Evolutionary conservation across 495 filamentous ascomycete species (phyloP), one percentile per base, ranked within the genome.

Genomic region (Penicillium robsamsonii): DNA sequence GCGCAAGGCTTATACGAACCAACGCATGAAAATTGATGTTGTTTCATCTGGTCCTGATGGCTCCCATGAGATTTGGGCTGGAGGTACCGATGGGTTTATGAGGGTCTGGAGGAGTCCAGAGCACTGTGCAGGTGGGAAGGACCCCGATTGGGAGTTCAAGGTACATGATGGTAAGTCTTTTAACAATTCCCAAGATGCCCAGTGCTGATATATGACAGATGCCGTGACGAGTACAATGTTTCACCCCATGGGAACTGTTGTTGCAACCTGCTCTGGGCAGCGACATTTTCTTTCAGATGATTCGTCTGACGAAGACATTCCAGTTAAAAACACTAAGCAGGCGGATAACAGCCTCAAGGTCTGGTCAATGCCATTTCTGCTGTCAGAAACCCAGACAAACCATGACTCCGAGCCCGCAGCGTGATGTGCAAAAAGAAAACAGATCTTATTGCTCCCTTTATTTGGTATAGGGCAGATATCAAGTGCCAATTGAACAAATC

Each of bases 11-110:
- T 46, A 70, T 5, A 90, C 87, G 5, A 91, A 91, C 58, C 92
- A 97, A 74, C 79, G 89, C 33, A 69, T 97, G 55, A 82, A 84
- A 18, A 82, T 91, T 48, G 90, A 96, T 70, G 77, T 93, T 15
- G 69, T 75, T 18, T 45, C 75, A 54, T 56, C 71, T 22, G 67
- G 70, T 7, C 64, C 75, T 1, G 72, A 69, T 48, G 75, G 72
- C 1, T 85, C 84, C 3, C 84, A 85, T 69, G 88, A 92, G 65
- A 75, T 96, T 18, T 95, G 90, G 92, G 90, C 87, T 33, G 92
- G 92, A 15, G 89, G 89, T 2, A 83, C 72, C n/a, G 86, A 90
- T 75, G 95, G 94, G 0, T 67, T 72, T 13, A 87, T 96, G 54
- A 82, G 84, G 53, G 80, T 88, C 20, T 98, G 91, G 91, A 81